phyloP scores from a whole-genome alignment of 2,329 filamentous ascomycete species.

The Alternaria burnsii region DNA sequence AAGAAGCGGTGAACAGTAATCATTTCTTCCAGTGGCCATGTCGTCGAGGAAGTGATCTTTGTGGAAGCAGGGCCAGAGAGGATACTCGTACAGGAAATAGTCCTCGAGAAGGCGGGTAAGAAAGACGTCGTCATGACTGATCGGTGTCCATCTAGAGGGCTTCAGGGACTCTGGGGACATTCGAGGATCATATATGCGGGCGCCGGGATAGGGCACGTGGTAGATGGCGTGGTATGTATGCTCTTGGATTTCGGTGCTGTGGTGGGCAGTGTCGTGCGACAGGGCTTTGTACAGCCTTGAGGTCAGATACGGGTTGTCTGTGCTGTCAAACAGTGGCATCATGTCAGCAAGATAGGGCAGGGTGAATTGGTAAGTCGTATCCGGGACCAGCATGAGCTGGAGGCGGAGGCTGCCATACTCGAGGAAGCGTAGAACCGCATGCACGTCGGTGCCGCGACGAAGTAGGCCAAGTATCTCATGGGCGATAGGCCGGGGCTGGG shows the following conservation, averaged over 20 bases:
- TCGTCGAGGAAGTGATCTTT: conserved; percentile 24
- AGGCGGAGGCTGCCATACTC: conserved; percentile 11
- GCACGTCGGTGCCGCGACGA: background rate
- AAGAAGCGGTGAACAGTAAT: background rate
- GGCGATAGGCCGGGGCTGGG: background rate
- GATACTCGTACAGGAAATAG: conserved; percentile 20
- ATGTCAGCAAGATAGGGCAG: conserved; percentile 8
- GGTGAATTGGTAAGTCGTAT: conserved; percentile 2
- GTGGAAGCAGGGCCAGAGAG: conserved; percentile 16
- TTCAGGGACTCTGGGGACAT: conserved; percentile 1
- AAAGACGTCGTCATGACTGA: conserved; percentile 16
- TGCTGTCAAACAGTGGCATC: background rate
- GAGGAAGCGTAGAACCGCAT: background rate
- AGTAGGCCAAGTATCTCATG: background rate
- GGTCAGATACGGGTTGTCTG: conserved; percentile 3
- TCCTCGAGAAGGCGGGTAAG: conserved; percentile 13
- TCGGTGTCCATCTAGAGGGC: conserved; percentile 15
- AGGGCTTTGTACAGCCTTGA: conserved; percentile 7
- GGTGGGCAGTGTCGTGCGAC: background rate
- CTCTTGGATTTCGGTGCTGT: background rate
- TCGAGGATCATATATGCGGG: conserved; percentile 14
- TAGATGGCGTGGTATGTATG: conserved; percentile 1
- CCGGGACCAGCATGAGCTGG: conserved; percentile 6
- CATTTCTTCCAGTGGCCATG: conserved; percentile 7
- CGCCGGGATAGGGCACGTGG: conserved; percentile 4